phyloP scores from a whole-genome alignment of 2,329 filamentous ascomycete genomes.

The Pseudodiploospora longispora region DNA sequence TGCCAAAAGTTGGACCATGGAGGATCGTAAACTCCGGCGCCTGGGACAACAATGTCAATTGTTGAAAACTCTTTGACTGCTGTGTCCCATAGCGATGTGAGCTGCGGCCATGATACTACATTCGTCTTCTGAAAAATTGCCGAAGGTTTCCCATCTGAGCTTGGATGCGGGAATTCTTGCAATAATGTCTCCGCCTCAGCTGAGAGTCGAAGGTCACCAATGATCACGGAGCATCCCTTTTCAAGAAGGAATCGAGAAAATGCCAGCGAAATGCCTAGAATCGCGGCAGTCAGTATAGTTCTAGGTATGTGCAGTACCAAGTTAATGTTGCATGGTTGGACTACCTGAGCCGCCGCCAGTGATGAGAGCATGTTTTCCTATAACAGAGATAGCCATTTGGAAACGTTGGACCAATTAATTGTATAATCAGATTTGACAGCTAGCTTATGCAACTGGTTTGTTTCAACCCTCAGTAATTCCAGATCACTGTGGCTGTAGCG shows the following conservation, averaged over 20 bases:
- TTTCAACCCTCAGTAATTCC: no score
- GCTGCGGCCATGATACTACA: constrained; percentile 28
- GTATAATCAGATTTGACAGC: no score
- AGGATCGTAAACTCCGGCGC: constrained; percentile 31
- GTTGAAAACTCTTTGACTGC: constrained; percentile 19
- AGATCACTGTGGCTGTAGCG: no score
- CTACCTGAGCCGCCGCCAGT: constrained; percentile 1
- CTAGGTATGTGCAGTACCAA: no score
- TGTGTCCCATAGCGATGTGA: constrained; percentile 21
- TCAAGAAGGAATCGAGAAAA: constrained; percentile 25
- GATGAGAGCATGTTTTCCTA: neutral
- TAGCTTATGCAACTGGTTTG: no score
- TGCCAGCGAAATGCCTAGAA: constrained; percentile 27
- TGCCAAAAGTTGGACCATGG: constrained; percentile 28
- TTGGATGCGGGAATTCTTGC: constrained; percentile 20
- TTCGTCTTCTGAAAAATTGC: constrained; percentile 29
- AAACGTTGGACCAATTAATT: no score
- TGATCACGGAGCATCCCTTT: constrained; percentile 28
- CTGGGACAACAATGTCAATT: constrained; percentile 29
- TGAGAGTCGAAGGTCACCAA: constrained; percentile 27
- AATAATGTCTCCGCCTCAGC: constrained; percentile 26
- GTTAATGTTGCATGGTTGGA: neutral
- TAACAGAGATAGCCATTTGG: neutral
- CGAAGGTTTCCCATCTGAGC: constrained; percentile 12
- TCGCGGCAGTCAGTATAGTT: neutral